phyloP scores from a whole-genome alignment of 305 asterid species.

The Nicotiana rustica region DNA sequence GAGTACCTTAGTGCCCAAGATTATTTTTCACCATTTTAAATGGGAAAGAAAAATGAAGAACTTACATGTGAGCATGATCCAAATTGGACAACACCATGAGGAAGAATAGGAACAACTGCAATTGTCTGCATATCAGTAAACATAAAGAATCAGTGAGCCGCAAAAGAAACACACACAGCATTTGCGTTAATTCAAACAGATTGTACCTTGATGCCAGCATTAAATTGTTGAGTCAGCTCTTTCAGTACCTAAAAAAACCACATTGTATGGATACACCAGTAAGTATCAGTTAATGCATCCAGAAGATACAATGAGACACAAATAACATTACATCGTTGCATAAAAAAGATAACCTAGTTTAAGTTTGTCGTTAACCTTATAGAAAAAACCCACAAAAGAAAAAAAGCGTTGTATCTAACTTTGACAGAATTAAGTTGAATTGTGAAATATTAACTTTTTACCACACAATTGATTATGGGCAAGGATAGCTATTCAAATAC shows the following conservation, averaged over 20 bases:
- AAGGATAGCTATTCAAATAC: not conserved
- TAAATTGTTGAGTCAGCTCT: conserved; percentile 70
- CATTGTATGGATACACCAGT: not conserved
- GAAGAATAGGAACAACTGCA: conserved; percentile 84
- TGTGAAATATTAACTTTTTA: not conserved
- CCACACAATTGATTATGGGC: not conserved
- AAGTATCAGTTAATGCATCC: conserved; percentile 6
- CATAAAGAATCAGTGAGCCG: not conserved
- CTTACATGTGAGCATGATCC: conserved; percentile 81
- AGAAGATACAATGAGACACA: not conserved
- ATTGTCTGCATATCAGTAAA: conserved; percentile 64
- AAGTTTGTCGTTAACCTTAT: not conserved
- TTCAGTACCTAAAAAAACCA: conserved; percentile 66
- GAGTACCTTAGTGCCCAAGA: not conserved
- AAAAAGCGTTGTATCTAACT: not conserved
- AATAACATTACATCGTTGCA: not conserved
- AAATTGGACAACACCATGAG: conserved; percentile 95
- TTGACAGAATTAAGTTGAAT: not conserved
- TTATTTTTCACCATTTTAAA: not conserved
- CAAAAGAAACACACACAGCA: not conserved
- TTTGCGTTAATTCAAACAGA: not conserved
- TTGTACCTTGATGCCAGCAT: conserved; percentile 92
- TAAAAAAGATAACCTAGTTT: not conserved
- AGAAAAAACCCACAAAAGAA: not conserved
- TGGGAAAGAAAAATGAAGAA: conserved; percentile 27